Conservation (phyloP, 352 stramenopile genomes). For the Pythium chondricola region DNA sequence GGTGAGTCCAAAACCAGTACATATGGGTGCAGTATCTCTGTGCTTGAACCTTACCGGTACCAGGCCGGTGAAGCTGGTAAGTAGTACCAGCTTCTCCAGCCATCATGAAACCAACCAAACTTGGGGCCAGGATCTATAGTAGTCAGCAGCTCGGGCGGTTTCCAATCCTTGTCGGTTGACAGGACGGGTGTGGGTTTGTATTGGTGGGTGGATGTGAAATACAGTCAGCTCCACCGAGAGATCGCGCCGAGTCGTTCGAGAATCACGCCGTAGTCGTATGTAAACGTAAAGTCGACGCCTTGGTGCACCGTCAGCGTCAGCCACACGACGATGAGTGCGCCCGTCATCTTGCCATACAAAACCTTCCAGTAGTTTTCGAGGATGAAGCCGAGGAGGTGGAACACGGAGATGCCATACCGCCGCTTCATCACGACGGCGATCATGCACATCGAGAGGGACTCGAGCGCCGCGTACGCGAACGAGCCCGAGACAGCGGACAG, state of each 20-base stretch:
- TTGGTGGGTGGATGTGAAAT: too few species aligned
- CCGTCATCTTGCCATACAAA: conserved; percentile 6
- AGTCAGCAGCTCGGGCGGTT: too few species aligned
- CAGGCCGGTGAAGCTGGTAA: too few species aligned
- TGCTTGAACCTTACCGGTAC: too few species aligned
- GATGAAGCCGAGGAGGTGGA: conserved; percentile 6
- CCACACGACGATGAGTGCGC: background rate
- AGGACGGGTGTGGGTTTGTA: too few species aligned
- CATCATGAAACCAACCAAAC: too few species aligned
- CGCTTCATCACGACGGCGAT: conserved; percentile 1
- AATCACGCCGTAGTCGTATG: conserved; percentile 12
- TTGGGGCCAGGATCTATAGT: too few species aligned
- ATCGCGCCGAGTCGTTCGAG: conserved; percentile 6
- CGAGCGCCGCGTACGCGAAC: background rate
- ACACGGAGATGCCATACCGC: conserved; percentile 2
- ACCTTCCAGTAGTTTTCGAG: conserved; percentile 12
- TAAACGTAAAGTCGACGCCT: conserved; percentile 12
- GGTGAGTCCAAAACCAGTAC: too few species aligned
- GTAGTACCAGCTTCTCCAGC: too few species aligned
- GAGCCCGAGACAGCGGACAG: background rate
- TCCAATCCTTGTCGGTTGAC: too few species aligned
- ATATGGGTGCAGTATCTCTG: too few species aligned
- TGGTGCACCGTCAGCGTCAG: conserved; percentile 5
- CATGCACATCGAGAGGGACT: conserved; percentile 1
- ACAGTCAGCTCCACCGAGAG: too few species aligned